phyloP scores from a whole-genome alignment of 1,284 basidiomycete species.

The Hymenochaete sp. region DNA sequence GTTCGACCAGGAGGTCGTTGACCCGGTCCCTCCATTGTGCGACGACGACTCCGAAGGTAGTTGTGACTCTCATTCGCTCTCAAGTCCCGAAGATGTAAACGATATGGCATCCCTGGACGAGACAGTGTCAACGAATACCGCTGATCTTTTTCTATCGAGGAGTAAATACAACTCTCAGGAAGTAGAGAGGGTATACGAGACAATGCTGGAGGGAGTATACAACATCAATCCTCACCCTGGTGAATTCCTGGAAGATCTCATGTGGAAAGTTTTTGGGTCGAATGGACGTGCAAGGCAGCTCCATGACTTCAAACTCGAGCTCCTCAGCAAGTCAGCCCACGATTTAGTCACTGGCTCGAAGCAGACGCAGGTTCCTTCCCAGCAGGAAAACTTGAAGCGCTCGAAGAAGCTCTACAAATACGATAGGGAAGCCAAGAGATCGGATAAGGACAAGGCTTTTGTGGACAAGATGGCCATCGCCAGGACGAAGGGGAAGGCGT shows the following conservation, averaged over 20 bases:
- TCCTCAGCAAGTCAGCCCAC: conserved; percentile 8
- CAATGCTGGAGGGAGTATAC: conserved; percentile 43
- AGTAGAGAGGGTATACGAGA: conserved; percentile 43
- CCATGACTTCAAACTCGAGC: conserved; percentile 13
- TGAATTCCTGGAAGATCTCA: conserved; percentile 33
- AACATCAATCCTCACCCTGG: conserved; percentile 41
- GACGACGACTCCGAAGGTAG: conserved; percentile 15
- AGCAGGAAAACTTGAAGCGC: conserved; percentile 2
- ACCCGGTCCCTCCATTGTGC: conserved; percentile 10
- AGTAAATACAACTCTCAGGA: conserved; percentile 31
- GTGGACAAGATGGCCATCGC: conserved; percentile 12
- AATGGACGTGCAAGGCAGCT: conserved; percentile 24
- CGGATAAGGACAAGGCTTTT: conserved; percentile 12
- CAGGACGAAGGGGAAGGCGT: conserved; percentile 11
- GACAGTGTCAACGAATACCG: not conserved
- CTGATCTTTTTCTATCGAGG: not conserved
- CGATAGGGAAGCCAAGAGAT: conserved; percentile 4
- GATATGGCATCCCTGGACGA: conserved; percentile 4
- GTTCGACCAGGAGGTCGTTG: conserved; percentile 8
- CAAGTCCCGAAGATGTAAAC: conserved; percentile 4
- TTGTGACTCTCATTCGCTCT: conserved; percentile 10
- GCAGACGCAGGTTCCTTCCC: not conserved
- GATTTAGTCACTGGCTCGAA: conserved; percentile 8
- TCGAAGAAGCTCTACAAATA: conserved; percentile 10
- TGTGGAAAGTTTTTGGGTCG: conserved; percentile 44